Conservation (phyloP, 2,329 filamentous ascomycete species). For the Cladosporium cucumerinum region DNA sequence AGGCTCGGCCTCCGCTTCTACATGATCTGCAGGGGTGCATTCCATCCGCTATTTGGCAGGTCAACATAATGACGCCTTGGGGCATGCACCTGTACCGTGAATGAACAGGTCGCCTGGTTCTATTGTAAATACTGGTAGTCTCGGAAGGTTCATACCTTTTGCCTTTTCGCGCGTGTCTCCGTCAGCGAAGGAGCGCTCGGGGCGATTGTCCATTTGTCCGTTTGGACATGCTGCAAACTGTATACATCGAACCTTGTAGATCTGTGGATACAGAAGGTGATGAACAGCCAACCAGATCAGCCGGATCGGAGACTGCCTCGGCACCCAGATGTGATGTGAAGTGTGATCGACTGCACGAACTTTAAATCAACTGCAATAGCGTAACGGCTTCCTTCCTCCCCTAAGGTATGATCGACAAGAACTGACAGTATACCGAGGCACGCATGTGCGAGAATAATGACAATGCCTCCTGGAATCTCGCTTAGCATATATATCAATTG, state of each 20-base stretch:
- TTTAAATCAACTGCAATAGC: background rate
- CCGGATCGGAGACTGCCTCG: background rate
- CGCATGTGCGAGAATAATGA: background rate
- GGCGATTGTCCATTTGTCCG: background rate
- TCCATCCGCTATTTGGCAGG: background rate
- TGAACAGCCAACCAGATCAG: background rate
- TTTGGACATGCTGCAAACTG: background rate
- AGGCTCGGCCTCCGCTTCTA: background rate
- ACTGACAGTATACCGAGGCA: background rate
- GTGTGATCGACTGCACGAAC: background rate
- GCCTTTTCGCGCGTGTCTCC: background rate
- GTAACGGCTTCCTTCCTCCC: background rate
- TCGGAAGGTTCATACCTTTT: background rate
- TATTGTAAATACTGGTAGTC: background rate
- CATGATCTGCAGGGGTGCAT: background rate
- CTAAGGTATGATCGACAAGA: background rate
- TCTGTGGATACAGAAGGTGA: background rate
- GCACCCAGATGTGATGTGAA: background rate
- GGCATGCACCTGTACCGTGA: background rate
- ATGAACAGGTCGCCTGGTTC: background rate
- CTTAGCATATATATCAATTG: background rate
- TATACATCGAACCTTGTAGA: background rate
- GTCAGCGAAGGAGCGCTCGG: background rate
- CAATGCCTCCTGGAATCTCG: background rate
- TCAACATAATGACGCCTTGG: background rate